phyloP scores from a whole-genome alignment of 768 basidiomycete species.

The Mycena vitilis region DNA sequence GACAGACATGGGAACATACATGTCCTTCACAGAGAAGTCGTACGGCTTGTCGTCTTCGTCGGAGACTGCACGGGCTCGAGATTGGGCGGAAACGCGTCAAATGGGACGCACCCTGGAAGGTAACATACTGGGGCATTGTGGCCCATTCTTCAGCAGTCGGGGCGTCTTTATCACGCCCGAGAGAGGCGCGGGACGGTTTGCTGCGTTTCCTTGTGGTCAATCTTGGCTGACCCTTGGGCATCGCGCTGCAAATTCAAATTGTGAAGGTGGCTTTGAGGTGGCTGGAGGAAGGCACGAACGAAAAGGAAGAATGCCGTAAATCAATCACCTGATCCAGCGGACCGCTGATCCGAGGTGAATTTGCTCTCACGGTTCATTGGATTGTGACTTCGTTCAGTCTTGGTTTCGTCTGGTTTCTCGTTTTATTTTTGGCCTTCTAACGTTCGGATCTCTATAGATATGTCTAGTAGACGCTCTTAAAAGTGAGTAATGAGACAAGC shows the following conservation, averaged over 20 bases:
- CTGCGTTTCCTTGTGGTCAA: constrained; percentile 10
- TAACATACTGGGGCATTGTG: neutral
- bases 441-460: too few species aligned
- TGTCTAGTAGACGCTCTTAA: too few species aligned
- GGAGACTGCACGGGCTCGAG: neutral
- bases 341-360: neutral
- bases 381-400: too few species aligned
- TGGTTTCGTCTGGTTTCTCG: too few species aligned
- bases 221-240: constrained; percentile 19
- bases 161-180: constrained; percentile 25
- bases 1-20: neutral
- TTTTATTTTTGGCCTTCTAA: too few species aligned
- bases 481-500: too few species aligned
- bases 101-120: constrained; percentile 22
- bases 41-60: neutral
- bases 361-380: neutral
- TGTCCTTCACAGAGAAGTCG: constrained; percentile 2
- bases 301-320: neutral
- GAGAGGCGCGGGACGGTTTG: neutral
- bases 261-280: neutral
- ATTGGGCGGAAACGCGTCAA: neutral
- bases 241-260: constrained; percentile 1
- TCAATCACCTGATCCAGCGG: neutral
- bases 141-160: constrained; percentile 18
- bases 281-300: neutral